Evolutionary conservation across 371 early-diverging fungal species (phyloP), one percentile per base, ranked within the genome.

Genomic region (Rhizopus sp.): DNA sequence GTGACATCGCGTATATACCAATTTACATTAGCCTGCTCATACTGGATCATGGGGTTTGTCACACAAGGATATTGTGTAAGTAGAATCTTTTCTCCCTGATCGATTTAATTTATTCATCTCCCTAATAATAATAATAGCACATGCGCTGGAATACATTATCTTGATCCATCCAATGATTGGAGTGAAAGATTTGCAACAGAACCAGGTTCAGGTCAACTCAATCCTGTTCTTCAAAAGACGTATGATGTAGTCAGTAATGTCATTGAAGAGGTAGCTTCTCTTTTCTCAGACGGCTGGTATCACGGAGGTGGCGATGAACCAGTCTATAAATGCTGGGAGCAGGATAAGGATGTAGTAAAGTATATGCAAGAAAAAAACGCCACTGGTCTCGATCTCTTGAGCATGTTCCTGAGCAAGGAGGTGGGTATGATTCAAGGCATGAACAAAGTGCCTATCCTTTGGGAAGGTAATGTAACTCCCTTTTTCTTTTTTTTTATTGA

Each of bases 271-370:
- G 78, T 85, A 7, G 64, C 82, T 13, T 59, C 69, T 5, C 57
- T 87, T 50, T 90, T 90, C 70, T 60, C 77, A 1, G 91, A 90
- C 66, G 55, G 67, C 5, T 81, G 71, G 62, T 79, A 78, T 56
- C 90, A 91, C 58, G 74, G 83, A 7, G 89, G 89, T 23, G 84
- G 84, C 34, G 92, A 90, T 69, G 90, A 90, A 53, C 87, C 89
- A 50, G 80, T 88, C 51, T 73, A 77, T 60, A 80, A 86, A 17
- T 90, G 90, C 68, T 91, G 86, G 78, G 66, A 73, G 6, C 60
- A 78, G 44, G 70, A 82, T 32, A 41, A 54, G 9, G 51, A 54
- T 15, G 75, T 81, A 48, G 59, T 59, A 40, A 57, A 70, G 5
- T 80, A 75, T 37, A 72, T 75, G 75, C 45, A 66, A 38, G 39